Base-by-base conservation (phyloP, 352 stramenopile genomes). In the Saprolegnia diclina region DNA sequence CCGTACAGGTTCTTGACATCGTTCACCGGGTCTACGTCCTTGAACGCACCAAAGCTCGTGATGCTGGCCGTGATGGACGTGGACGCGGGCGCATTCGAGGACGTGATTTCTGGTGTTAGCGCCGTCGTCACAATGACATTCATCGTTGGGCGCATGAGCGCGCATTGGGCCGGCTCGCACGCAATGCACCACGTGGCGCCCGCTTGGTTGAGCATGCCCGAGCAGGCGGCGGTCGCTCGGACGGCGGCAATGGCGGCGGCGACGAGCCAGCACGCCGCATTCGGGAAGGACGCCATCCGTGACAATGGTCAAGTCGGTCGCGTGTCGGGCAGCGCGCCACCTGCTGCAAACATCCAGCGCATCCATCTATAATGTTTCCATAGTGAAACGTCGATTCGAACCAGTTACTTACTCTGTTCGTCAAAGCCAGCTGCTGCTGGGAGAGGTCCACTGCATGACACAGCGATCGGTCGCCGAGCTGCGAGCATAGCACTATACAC, bases 1-100 rank as follows among this genome's bases (percentile, higher is more conserved):
- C 11, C 63, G 48, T 63, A 69, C 63, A 69, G 29, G n/a, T 7
- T 62, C 53, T 69, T 59, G 35, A 42, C 11, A 11, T 22, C 26
- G 42, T 48, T 48, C 5, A 9, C 50, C 44, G 63, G 35, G 18
- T 35, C 2, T 38, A 37, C 44, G 42, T 54, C 38, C 6, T 5
- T 69, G 37, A 69, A 26, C n/a, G 63, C 32, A 6, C 26, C 26
- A n/a, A 52, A 26, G 29, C 44, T 69, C 35, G 48, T 21, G 32
- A 62, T 29, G 24, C 40, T 69, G 24, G 63, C 54, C n/a, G 32
- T 19, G 37, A 69, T 59, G 11, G 24, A 42, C 24, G 46, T 54
- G 46, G n/a, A 29, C 24, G 46, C n/a, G 46, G n/a, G 5, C 24
- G 46, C n/a, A 54, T 54, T 54, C n/a, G n/a, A 22, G 24, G n/a